Conservation (phyloP, 2,329 filamentous ascomycete species). For the Sordariomycetes sp. region DNA sequence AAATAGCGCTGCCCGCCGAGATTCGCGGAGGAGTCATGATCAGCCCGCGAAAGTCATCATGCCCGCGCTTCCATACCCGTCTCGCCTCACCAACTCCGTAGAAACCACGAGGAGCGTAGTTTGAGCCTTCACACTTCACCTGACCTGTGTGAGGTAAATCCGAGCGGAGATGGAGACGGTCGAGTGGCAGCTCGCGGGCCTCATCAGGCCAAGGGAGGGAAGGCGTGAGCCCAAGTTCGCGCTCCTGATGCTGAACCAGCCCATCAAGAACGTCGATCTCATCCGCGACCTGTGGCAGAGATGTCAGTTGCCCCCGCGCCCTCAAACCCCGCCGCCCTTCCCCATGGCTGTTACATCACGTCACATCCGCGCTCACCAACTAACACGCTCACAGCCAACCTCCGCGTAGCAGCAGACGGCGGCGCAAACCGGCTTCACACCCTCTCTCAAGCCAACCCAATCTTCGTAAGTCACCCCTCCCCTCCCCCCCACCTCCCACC, state of each 20-base stretch:
- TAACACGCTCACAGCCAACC: constrained; percentile 34
- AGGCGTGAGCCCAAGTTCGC: constrained; percentile 20
- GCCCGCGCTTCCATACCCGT: background rate
- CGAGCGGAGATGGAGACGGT: background rate
- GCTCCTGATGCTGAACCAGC: constrained; percentile 42
- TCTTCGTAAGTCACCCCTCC: background rate
- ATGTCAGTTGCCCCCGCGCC: constrained; percentile 19
- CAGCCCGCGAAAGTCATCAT: background rate
- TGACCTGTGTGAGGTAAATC: too few species aligned
- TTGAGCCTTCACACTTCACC: background rate
- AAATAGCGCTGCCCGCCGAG: too few species aligned
- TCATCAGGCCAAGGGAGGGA: background rate
- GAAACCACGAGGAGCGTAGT: background rate
- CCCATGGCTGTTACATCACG: background rate
- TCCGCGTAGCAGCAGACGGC: constrained; percentile 78
- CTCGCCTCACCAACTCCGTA: background rate
- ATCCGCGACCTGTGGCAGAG: constrained; percentile 38
- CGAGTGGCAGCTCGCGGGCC: background rate
- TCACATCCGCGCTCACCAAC: background rate
- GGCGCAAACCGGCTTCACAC: constrained; percentile 68
- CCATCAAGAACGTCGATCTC: constrained; percentile 31
- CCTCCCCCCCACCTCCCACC: background rate
- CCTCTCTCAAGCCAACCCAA: constrained; percentile 11
- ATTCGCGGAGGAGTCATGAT: too few species aligned
- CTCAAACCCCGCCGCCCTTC: background rate